Conservation (phyloP, 116 monocot species). For the Zostera marina region DNA sequence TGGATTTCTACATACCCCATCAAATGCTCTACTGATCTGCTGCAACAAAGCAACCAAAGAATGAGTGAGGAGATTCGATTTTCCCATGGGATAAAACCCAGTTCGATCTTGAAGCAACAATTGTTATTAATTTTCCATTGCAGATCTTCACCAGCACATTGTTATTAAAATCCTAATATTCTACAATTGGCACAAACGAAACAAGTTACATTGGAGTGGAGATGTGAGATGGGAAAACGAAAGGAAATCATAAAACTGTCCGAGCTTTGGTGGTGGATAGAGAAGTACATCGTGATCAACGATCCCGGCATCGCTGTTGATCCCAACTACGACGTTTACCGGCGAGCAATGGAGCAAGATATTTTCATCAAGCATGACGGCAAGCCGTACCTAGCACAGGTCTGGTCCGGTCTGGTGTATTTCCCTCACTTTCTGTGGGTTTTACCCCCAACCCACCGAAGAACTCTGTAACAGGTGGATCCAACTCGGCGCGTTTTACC, state of each 20-base stretch:
- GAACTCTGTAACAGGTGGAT: too few species aligned
- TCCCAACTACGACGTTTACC: too few species aligned
- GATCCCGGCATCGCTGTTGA: too few species aligned
- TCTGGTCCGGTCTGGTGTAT: too few species aligned
- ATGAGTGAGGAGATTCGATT: conserved; percentile 35
- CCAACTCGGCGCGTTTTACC: too few species aligned
- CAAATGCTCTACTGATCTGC: conserved; percentile 65
- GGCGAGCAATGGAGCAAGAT: too few species aligned
- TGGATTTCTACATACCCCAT: conserved; percentile 42
- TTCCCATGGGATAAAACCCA: conserved; percentile 83
- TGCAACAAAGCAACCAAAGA: conserved; percentile 71
- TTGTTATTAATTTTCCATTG: conserved; percentile 64
- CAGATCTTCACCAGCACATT: conserved; percentile 65
- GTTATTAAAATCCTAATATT: neutral
- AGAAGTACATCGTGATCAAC: too few species aligned
- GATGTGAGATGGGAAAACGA: conserved; percentile 64
- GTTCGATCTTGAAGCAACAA: conserved; percentile 48
- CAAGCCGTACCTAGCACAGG: too few species aligned
- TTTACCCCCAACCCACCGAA: too few species aligned
- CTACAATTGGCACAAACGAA: neutral
- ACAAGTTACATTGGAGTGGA: conserved; percentile 51
- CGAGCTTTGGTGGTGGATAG: conserved; percentile 79
- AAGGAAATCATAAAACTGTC: conserved; percentile 91
- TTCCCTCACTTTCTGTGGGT: too few species aligned
- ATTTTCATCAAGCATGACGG: too few species aligned